A percentile compares a stretch with the other conserved stretches of the same genome.
These are phyloP conservation scores for Exophiala aquamarina DNA, from an alignment of 2,329 filamentous ascomycete species.

Conservation along the genomic window DNA sequence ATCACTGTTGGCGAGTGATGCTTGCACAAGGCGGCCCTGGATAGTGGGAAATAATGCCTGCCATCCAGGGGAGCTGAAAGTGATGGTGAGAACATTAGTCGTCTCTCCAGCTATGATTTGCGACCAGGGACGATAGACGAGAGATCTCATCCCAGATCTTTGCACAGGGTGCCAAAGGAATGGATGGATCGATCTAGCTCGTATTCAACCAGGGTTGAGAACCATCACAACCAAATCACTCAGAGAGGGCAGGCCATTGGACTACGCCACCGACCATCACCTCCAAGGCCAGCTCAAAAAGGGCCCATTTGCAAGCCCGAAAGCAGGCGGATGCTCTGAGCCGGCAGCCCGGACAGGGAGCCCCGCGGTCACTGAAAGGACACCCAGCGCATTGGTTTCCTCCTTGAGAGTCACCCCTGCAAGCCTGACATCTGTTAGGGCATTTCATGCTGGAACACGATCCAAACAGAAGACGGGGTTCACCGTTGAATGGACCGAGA, in stretches of 20 bases:
- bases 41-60: neutral
- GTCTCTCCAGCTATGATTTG: slow-evolving; percentile 6
- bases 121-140: slow-evolving; percentile 21
- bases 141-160: slow-evolving; percentile 23
- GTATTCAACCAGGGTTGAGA: no score
- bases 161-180: slow-evolving; percentile 7
- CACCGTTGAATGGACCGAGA: slow-evolving; percentile 5
- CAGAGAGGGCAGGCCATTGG: no score
- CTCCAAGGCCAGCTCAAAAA: no score
- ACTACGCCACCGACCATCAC: no score
- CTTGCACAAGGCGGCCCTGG: neutral
- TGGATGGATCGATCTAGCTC: slow-evolving; percentile 15
- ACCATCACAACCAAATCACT: neutral
- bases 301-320: no score
- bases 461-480: neutral
- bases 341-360: no score
- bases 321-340: no score
- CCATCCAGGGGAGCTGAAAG: neutral
- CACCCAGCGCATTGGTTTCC: no score
- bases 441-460: neutral
- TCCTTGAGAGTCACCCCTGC: neutral
- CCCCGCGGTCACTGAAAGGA: no score
- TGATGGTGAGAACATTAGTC: neutral
- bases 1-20: neutral
- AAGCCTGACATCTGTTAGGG: neutral